A percentile compares a stretch with the other conserved stretches of the same genome.
Evolutionary conservation across 2,329 filamentous ascomycete species (phyloP).

Genomic region (Trichophyton simii): DNA sequence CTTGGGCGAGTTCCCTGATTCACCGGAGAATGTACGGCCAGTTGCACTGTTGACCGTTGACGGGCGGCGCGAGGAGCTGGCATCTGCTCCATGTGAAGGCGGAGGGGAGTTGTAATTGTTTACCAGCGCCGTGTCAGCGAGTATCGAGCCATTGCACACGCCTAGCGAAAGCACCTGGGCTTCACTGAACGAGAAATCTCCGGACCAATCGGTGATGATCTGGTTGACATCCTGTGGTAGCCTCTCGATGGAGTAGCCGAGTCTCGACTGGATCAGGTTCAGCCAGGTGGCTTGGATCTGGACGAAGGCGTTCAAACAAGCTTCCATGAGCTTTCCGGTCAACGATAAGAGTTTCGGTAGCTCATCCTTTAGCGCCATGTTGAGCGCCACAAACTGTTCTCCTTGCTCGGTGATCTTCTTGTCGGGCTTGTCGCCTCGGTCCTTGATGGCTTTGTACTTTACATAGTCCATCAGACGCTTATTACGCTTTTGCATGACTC

Average conservation of each 20-base stretch:
- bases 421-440: slow-evolving; percentile 73
- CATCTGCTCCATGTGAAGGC: slow-evolving; percentile 27
- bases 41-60: slow-evolving; percentile 36
- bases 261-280: slow-evolving; percentile 66
- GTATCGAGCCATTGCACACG: slow-evolving; percentile 60
- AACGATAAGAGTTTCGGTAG: slow-evolving; percentile 69
- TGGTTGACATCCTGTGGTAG: slow-evolving; percentile 54
- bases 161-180: slow-evolving; percentile 57
- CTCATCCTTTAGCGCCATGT: slow-evolving; percentile 86
- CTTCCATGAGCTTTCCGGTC: slow-evolving; percentile 72
- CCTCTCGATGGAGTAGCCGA: slow-evolving; percentile 55
- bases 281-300: slow-evolving; percentile 77
- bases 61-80: slow-evolving; percentile 36
- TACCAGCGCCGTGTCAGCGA: slow-evolving; percentile 47
- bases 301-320: slow-evolving; percentile 71
- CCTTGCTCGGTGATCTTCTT: slow-evolving; percentile 72
- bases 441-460: slow-evolving; percentile 62
- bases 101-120: slow-evolving; percentile 47
- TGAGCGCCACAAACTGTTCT: slow-evolving; percentile 81
- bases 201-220: slow-evolving; percentile 64
- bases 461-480: slow-evolving; percentile 88
- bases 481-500: slow-evolving; percentile 85
- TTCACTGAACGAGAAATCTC: slow-evolving; percentile 66
- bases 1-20: slow-evolving; percentile 50
- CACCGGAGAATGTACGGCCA: slow-evolving; percentile 48